Percentiles rank a stretch among this genome's conserved stretches.
These are phyloP conservation scores for Fusarium phyllophilum DNA, from an alignment of 2,329 filamentous ascomycete genomes.

Conservation along the genomic window DNA sequence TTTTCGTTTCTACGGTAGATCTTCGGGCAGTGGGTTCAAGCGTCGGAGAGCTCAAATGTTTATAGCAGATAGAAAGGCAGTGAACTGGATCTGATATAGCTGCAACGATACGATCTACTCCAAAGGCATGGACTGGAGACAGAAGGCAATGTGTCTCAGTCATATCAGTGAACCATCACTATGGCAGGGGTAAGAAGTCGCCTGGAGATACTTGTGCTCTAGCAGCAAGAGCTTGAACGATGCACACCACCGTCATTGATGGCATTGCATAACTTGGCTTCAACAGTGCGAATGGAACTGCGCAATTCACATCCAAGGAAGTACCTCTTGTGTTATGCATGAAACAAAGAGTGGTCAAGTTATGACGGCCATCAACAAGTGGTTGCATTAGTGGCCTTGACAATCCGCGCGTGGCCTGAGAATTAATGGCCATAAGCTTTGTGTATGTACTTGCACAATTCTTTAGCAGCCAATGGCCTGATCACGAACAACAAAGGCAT, in stretches of 20 bases:
- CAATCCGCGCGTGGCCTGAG: constrained; percentile 8
- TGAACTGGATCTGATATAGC: neutral
- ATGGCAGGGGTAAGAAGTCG: neutral
- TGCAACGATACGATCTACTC: neutral
- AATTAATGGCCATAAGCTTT: constrained; percentile 20
- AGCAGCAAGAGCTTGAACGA: neutral
- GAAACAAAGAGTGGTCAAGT: constrained; percentile 14
- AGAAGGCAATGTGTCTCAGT: neutral
- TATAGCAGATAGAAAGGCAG: neutral
- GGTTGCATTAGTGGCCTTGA: constrained; percentile 39
- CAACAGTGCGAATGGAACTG: neutral
- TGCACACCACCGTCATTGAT: neutral
- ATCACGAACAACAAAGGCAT: constrained; percentile 6
- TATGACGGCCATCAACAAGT: constrained; percentile 27
- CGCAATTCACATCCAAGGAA: neutral
- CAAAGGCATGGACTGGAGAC: neutral
- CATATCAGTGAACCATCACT: neutral
- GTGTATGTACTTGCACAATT: constrained; percentile 3
- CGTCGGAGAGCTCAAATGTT: neutral
- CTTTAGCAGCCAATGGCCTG: constrained; percentile 1
- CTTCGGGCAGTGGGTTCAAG: constrained; percentile 8
- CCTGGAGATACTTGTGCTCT: neutral
- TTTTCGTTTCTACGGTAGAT: constrained; percentile 29
- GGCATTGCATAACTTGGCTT: neutral
- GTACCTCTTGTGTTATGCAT: neutral